Evolutionary conservation across 306 rosid species (phyloP), one percentile per base, ranked within the genome.

Genomic region (Carpinus viminea): DNA sequence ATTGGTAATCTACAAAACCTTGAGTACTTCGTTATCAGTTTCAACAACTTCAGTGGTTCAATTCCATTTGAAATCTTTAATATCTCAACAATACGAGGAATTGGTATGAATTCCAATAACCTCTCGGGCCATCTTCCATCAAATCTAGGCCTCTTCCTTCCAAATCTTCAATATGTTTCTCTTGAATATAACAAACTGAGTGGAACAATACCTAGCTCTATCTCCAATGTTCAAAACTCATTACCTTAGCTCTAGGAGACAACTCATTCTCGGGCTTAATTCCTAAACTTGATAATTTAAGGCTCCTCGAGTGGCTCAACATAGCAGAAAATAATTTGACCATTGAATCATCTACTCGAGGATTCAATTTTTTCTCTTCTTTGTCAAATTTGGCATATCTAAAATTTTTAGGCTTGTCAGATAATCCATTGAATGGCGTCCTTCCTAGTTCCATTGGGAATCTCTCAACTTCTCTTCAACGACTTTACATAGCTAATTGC

Each of bases 51-150:
- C 18, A 7, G 20, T 48, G 82, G 86, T 26, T 13, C 15, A 51
- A 77, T 82, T 56, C 85, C 79, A 34, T 66, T 74, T 47, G 2
- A 61, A 72, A 78, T 78, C 73, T 82, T 82, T 62, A 82, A 83
- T 15, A 69, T 82, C 20, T 77, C 85, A 17, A 72, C 55, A 2
- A 2, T 82, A 0, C 3, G 0, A 9, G 7, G 0, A 2, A 45
- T 65, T 7, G 64, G 61, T 0, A 66, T 81, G 0, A 0, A n/a
- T 28, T 3, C 0, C 18, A 82, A 82, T 68, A 64, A 64, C 24
- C 54, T 77, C 12, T 77, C 65, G 9, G 82, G 78, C 34, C 56
- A 59, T 62, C 74, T 82, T 20, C 78, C 82, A 45, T 56, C 65
- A 77, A 36, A 47, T 43, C 46, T 47, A 43, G 78, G 82, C 36